A percentile compares a stretch with the other conserved stretches of the same genome.
These are phyloP conservation scores for Haplographium delicatum DNA, from an alignment of 495 filamentous ascomycete species.

Conservation along the genomic window DNA sequence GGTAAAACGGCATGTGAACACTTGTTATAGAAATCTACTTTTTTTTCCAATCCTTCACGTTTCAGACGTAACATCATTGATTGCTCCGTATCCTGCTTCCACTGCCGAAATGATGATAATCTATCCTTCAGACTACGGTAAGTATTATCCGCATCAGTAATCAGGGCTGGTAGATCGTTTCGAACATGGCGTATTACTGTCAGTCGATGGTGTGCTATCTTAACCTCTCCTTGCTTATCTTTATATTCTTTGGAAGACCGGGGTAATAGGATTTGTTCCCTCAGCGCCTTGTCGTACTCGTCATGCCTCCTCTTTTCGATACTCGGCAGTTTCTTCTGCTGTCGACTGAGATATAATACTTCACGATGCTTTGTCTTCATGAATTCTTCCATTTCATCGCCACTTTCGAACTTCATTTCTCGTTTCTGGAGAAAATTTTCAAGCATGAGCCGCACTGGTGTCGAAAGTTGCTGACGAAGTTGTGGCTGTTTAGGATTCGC, in stretches of 20 bases:
- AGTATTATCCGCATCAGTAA: neutral
- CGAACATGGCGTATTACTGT: neutral
- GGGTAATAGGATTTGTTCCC: neutral
- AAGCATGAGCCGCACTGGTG: neutral
- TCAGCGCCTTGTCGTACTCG: neutral
- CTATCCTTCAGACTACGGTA: neutral
- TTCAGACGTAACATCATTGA: neutral
- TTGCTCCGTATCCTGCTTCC: neutral
- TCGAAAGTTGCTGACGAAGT: conserved; percentile 1
- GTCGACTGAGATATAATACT: conserved; percentile 1
- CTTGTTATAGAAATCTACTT: neutral
- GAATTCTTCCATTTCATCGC: neutral
- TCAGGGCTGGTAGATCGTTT: neutral
- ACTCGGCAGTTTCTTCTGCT: neutral
- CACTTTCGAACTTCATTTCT: neutral
- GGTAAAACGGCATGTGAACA: neutral
- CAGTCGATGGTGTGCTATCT: neutral
- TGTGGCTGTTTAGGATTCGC: neutral
- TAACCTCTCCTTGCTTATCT: neutral
- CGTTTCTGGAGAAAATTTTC: conserved; percentile 1
- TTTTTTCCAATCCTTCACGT: neutral
- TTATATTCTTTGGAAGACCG: neutral
- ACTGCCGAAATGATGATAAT: neutral
- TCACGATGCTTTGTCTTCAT: conserved; percentile 1
- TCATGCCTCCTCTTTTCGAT: neutral